Evolutionary conservation across 2,329 filamentous ascomycete genomes (phyloP).

Genomic region (Cryphonectria carpinicola): DNA sequence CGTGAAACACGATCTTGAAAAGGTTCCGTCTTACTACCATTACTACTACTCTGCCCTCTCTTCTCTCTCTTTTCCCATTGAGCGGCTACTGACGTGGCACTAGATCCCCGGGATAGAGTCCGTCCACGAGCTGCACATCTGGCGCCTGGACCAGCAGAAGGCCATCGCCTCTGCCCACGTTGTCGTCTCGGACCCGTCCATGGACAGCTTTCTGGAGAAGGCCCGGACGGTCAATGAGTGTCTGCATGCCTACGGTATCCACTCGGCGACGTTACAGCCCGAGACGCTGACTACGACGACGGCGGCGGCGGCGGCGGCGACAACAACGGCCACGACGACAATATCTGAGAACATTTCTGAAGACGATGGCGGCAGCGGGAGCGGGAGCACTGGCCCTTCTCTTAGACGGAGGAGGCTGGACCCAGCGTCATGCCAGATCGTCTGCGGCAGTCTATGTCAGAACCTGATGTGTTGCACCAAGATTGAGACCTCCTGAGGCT

Average conservation of each 20-base stretch:
- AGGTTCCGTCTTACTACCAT: constrained; percentile 43
- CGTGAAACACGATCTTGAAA: constrained; percentile 70
- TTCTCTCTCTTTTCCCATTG: background rate
- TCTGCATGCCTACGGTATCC: constrained; percentile 73
- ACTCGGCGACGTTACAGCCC: constrained; percentile 72
- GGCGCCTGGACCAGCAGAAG: constrained; percentile 73
- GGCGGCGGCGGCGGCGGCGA: constrained; percentile 35
- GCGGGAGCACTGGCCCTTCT: constrained; percentile 23
- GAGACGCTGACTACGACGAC: constrained; percentile 47
- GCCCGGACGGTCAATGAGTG: constrained; percentile 68
- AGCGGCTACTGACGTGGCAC: background rate
- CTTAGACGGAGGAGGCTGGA: constrained; percentile 33
- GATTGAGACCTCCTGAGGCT: constrained; percentile 20
- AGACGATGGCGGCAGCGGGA: background rate
- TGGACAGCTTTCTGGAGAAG: constrained; percentile 62
- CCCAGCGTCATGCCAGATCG: constrained; percentile 54
- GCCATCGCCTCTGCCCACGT: constrained; percentile 72
- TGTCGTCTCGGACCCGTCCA: constrained; percentile 59
- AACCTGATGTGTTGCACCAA: constrained; percentile 55
- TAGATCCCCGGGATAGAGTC: constrained; percentile 68
- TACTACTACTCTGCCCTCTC: background rate
- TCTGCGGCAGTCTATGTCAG: constrained; percentile 56
- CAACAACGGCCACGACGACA: constrained; percentile 16
- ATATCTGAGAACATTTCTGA: constrained; percentile 20
- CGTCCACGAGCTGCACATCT: constrained; percentile 75